Percentiles rank a stretch among this genome's conserved stretches.
Conservation (phyloP, 2,329 filamentous ascomycete genomes). For the Fusarium nygamai region DNA sequence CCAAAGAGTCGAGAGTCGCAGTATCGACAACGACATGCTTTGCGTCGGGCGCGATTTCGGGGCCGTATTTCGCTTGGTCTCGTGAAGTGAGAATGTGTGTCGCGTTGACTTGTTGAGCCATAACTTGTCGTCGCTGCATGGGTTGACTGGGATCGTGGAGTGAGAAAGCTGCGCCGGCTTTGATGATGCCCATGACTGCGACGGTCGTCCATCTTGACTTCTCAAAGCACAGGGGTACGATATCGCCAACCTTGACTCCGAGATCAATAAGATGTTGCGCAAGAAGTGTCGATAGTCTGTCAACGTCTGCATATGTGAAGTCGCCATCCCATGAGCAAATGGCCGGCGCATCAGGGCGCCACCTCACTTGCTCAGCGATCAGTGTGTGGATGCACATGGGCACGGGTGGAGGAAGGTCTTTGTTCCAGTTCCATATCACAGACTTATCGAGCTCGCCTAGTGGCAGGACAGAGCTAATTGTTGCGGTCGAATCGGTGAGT, state of each 20-base stretch:
- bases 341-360: slow-evolving; percentile 38
- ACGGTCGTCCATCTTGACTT: slow-evolving; percentile 47
- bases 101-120: slow-evolving; percentile 35
- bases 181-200: slow-evolving; percentile 46
- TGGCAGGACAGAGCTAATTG: slow-evolving; percentile 26
- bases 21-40: slow-evolving; percentile 32
- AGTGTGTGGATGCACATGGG: slow-evolving; percentile 39
- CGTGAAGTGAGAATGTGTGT: slow-evolving; percentile 34
- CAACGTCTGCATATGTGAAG: slow-evolving; percentile 43
- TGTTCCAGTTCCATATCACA: slow-evolving; percentile 42
- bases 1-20: slow-evolving; percentile 16
- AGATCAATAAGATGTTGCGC: slow-evolving; percentile 33
- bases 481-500: slow-evolving; percentile 9
- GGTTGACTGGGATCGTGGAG: slow-evolving; percentile 45
- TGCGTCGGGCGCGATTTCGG: slow-evolving; percentile 32
- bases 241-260: slow-evolving; percentile 39
- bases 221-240: slow-evolving; percentile 47
- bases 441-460: slow-evolving; percentile 35
- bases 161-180: slow-evolving; percentile 48
- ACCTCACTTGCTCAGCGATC: slow-evolving; percentile 39
- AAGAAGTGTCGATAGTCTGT: slow-evolving; percentile 36
- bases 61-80: slow-evolving; percentile 25
- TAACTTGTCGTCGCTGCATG: slow-evolving; percentile 35
- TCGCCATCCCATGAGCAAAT: slow-evolving; percentile 47
- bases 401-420: slow-evolving; percentile 28